phyloP scores from a whole-genome alignment of 192 early-diverging fungal genomes.

The Dissophora globulifera region DNA sequence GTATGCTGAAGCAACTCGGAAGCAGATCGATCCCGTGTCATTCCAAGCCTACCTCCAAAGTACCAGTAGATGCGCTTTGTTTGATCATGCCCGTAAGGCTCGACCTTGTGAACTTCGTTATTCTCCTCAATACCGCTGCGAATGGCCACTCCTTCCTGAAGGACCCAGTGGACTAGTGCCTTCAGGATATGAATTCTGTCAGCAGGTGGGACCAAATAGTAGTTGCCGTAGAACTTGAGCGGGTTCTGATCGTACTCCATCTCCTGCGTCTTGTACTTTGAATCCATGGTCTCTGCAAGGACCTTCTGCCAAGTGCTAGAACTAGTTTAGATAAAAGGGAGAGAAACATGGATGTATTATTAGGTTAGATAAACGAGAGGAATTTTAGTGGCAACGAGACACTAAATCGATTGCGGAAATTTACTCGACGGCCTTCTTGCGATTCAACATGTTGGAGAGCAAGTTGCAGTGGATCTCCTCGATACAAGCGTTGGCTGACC shows the following conservation, averaged over 20 bases:
- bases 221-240: conserved; percentile 24
- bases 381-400: neutral
- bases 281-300: conserved; percentile 30
- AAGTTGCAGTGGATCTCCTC: conserved; percentile 44
- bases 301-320: conserved; percentile 40
- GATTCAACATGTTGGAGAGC: conserved; percentile 48
- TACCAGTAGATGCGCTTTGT: conserved; percentile 40
- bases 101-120: conserved; percentile 9
- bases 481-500: conserved; percentile 22
- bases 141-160: conserved; percentile 26
- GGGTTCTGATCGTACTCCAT: conserved; percentile 35
- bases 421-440: conserved; percentile 50
- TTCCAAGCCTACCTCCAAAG: conserved; percentile 32
- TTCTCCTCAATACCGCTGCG: conserved; percentile 37
- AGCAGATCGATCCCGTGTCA: neutral
- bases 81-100: conserved; percentile 37
- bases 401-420: neutral
- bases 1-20: no score
- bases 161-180: conserved; percentile 40
- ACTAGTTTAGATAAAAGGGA: conserved; percentile 4
- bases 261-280: conserved; percentile 30
- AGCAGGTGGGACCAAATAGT: conserved; percentile 19
- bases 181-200: conserved; percentile 40
- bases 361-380: no score
- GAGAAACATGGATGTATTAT: no score